Evolutionary conservation across 2,329 filamentous ascomycete species (phyloP).

Genomic region (Monascus ruber): DNA sequence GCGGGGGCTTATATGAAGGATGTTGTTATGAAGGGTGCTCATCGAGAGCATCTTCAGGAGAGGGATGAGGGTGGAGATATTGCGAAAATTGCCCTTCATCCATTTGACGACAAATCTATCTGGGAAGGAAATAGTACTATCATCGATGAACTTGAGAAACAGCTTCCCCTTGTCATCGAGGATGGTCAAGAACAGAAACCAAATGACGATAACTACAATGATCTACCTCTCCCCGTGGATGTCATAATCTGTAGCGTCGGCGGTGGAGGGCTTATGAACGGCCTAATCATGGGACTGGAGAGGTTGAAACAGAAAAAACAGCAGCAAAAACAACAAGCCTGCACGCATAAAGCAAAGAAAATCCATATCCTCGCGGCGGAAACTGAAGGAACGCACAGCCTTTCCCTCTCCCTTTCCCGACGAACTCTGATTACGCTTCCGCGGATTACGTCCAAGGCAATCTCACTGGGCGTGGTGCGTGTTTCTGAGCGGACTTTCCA

Average conservation of each 20-base stretch:
- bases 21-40: slow-evolving; percentile 29
- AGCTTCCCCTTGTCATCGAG: slow-evolving; percentile 23
- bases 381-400: slow-evolving; percentile 60
- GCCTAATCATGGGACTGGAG: slow-evolving; percentile 59
- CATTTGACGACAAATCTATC: slow-evolving; percentile 35
- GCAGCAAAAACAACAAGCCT: slow-evolving; percentile 6
- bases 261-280: slow-evolving; percentile 69
- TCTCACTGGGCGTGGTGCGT: slow-evolving; percentile 59
- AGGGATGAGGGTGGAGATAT: slow-evolving; percentile 15
- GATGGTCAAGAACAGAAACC: slow-evolving; percentile 16
- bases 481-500: slow-evolving; percentile 59
- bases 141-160: slow-evolving; percentile 32
- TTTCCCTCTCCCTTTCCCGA: slow-evolving; percentile 48
- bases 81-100: slow-evolving; percentile 31
- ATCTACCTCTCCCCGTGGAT: slow-evolving; percentile 41
- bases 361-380: slow-evolving; percentile 59
- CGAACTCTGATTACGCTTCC: slow-evolving; percentile 52
- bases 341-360: slow-evolving; percentile 15
- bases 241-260: slow-evolving; percentile 68
- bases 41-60: slow-evolving; percentile 9
- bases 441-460: slow-evolving; percentile 64
- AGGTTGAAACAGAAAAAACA: slow-evolving; percentile 29
- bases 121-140: slow-evolving; percentile 37
- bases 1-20: slow-evolving; percentile 57
- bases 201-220: slow-evolving; percentile 9